A percentile compares a stretch with the other conserved stretches of the same genome.
These are phyloP conservation scores for Penicillium sp. DNA, from an alignment of 2,329 filamentous ascomycete species.

Conservation along the genomic window DNA sequence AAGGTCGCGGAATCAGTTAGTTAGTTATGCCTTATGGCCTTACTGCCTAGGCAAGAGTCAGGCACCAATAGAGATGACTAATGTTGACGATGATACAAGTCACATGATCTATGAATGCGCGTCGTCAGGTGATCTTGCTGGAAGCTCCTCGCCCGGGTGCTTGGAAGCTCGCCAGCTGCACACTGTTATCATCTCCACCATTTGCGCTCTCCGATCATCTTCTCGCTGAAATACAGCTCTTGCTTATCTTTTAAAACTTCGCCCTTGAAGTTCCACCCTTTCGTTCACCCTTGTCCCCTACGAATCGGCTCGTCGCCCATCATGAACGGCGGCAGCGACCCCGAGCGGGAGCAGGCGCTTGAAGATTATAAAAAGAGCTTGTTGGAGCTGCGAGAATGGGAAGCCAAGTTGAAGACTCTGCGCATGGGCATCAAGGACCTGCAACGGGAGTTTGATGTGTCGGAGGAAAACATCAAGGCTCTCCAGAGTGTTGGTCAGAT, in stretches of 20 bases:
- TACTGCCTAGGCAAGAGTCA: constrained; percentile 9
- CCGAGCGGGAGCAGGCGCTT: constrained; percentile 67
- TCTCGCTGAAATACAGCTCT: constrained; percentile 3
- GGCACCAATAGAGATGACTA: background rate
- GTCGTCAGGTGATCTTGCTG: constrained; percentile 20
- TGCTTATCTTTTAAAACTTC: background rate
- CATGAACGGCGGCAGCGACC: constrained; percentile 48
- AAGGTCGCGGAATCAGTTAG: background rate
- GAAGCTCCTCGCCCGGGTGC: constrained; percentile 27
- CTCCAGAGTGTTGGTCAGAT: constrained; percentile 99
- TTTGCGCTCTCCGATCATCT: constrained; percentile 18
- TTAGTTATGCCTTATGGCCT: constrained; percentile 8
- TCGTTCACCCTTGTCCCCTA: constrained; percentile 4
- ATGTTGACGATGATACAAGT: constrained; percentile 12
- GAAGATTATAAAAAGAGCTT: constrained; percentile 77
- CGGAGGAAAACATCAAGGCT: constrained; percentile 99
- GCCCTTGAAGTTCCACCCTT: constrained; percentile 1
- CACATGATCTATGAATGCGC: constrained; percentile 17
- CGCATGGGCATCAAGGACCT: constrained; percentile 95
- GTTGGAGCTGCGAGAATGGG: constrained; percentile 96
- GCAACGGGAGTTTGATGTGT: constrained; percentile 92
- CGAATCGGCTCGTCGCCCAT: constrained; percentile 19
- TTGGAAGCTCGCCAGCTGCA: constrained; percentile 32
- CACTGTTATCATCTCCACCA: constrained; percentile 18
- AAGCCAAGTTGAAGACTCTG: constrained; percentile 92